Conservation (phyloP, 257 asterid species). For the Eustoma russellianum region DNA sequence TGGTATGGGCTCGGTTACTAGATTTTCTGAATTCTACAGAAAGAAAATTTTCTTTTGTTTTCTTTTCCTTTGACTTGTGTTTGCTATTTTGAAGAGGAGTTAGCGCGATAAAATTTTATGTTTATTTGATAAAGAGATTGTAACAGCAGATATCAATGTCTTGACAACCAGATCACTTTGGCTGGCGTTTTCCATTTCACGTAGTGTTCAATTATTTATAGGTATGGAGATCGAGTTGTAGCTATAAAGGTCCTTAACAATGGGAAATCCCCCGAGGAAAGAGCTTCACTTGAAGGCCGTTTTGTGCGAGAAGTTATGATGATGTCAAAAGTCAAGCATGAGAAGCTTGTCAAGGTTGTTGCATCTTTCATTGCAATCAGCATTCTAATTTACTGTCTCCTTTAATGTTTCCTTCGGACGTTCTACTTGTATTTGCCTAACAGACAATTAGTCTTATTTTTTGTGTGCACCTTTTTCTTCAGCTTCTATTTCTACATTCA, state of each 20-base stretch:
- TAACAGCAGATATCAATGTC: not conserved
- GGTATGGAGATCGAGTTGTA: slow-evolving; percentile 81
- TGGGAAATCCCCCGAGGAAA: slow-evolving; percentile 68
- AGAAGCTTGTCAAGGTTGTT: slow-evolving; percentile 85
- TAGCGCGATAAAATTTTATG: not conserved
- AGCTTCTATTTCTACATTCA: not conserved
- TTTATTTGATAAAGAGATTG: not conserved
- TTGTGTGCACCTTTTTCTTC: not conserved
- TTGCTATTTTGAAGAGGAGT: not conserved
- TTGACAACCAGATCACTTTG: no score
- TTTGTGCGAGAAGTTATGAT: slow-evolving; percentile 83
- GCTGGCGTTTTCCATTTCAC: slow-evolving; percentile 1
- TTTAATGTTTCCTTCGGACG: no score
- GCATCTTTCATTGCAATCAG: not conserved
- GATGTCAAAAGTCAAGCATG: slow-evolving; percentile 94
- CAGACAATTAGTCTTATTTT: no score
- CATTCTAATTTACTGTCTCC: not conserved
- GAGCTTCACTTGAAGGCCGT: slow-evolving; percentile 65
- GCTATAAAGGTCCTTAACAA: slow-evolving; percentile 79
- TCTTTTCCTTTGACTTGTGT: not conserved
- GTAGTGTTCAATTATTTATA: slow-evolving; percentile 16
- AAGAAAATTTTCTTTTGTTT: no score
- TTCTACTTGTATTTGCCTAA: no score
- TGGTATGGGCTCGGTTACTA: not conserved
- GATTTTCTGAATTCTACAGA: not conserved